phyloP scores from a whole-genome alignment of 768 basidiomycete genomes.

The Leccinum broughii region DNA sequence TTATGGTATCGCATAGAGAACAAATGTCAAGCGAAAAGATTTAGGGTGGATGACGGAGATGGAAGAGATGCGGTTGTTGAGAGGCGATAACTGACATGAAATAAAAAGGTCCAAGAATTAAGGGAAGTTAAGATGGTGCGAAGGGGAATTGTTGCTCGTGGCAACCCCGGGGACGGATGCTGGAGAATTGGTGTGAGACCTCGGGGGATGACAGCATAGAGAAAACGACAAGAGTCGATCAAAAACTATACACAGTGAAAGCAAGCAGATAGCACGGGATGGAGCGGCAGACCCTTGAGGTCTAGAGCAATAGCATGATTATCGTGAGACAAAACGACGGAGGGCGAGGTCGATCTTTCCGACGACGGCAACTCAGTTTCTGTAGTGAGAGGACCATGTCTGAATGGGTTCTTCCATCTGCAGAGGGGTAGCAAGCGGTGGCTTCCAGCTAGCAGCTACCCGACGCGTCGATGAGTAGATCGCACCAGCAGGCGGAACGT shows the following conservation, averaged over 20 bases:
- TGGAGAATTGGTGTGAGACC: slow-evolving; percentile 1
- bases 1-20: slow-evolving; percentile 3
- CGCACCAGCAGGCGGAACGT: slow-evolving; percentile 59
- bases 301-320: slow-evolving; percentile 2
- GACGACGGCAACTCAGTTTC: not conserved
- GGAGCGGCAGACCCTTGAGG: slow-evolving; percentile 7
- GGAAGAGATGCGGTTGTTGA: not conserved
- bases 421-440: slow-evolving; percentile 16
- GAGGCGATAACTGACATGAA: slow-evolving; percentile 16
- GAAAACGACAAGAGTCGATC: slow-evolving; percentile 10
- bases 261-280: slow-evolving; percentile 16
- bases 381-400: slow-evolving; percentile 16
- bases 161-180: not conserved
- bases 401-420: slow-evolving; percentile 36
- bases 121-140: slow-evolving; percentile 3
- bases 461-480: slow-evolving; percentile 49
- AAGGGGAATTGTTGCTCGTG: not conserved
- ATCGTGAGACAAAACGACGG: slow-evolving; percentile 6
- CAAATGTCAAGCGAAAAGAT: not conserved
- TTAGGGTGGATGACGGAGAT: not conserved
- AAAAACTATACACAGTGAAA: slow-evolving; percentile 30
- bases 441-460: slow-evolving; percentile 53
- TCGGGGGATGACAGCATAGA: slow-evolving; percentile 11
- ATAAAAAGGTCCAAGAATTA: slow-evolving; percentile 21
- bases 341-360: slow-evolving; percentile 14